A percentile compares a stretch with the other conserved stretches of the same genome.
Evolutionary conservation across 2,329 filamentous ascomycete species (phyloP).

Genomic region (Penicillium sp.): DNA sequence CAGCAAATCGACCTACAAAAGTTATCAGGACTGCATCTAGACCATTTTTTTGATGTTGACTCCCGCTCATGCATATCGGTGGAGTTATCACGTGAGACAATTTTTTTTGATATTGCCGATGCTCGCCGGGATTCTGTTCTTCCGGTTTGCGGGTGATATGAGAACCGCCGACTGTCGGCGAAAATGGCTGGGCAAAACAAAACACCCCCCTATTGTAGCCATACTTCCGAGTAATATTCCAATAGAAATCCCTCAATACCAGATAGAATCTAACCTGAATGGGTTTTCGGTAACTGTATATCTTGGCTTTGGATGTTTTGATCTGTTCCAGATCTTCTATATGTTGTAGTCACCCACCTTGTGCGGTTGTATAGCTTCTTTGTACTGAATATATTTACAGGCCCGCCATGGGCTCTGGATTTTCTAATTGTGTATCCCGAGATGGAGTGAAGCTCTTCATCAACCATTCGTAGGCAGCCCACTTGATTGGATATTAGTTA

Average conservation of each 20-base stretch:
- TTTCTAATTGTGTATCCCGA: constrained; percentile 10
- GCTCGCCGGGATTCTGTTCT: constrained; percentile 25
- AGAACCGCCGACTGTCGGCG: constrained; percentile 33
- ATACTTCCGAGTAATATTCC: constrained; percentile 23
- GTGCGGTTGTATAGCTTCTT: neutral
- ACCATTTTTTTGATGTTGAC: constrained; percentile 1
- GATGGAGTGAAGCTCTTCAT: constrained; percentile 54
- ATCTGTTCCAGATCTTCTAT: neutral
- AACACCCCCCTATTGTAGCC: constrained; percentile 30
- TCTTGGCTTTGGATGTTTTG: constrained; percentile 6
- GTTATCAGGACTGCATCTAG: constrained; percentile 1
- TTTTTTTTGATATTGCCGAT: constrained; percentile 33
- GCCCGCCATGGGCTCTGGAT: neutral
- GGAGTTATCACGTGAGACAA: constrained; percentile 24
- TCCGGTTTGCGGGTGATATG: constrained; percentile 30
- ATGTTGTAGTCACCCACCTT: neutral
- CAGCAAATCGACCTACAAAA: constrained; percentile 11
- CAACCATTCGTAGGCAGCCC: constrained; percentile 87
- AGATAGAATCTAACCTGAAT: constrained; percentile 25
- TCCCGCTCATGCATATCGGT: constrained; percentile 13
- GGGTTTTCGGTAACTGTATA: constrained; percentile 22
- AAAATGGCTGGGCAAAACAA: constrained; percentile 25
- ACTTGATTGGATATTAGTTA: constrained; percentile 51
- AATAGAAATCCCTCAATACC: constrained; percentile 32
- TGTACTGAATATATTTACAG: neutral